A percentile compares a stretch with the other conserved stretches of the same genome.
These are phyloP conservation scores for Brassica carinata DNA, from an alignment of 345 rosid genomes.

Conservation along the genomic window DNA sequence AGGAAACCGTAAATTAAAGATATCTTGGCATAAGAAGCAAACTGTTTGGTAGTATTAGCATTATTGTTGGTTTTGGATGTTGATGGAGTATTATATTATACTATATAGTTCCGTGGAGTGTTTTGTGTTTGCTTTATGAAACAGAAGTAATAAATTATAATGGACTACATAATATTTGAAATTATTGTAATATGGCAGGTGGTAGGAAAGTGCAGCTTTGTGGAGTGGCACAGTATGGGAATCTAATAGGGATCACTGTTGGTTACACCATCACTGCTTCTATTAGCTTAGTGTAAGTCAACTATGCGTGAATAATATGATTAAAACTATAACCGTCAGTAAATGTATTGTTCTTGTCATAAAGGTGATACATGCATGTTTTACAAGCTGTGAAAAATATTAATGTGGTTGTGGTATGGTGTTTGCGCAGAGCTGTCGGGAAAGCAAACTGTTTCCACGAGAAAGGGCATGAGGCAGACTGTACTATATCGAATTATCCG, in stretches of 20 bases:
- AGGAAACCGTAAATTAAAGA: slow-evolving; percentile 6
- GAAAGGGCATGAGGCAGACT: background rate
- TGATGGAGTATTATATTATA: background rate
- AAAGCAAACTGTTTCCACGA: background rate
- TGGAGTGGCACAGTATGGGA: slow-evolving; percentile 78
- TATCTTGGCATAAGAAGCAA: slow-evolving; percentile 27
- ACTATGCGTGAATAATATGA: background rate
- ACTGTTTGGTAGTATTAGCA: slow-evolving; percentile 29
- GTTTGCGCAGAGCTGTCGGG: background rate
- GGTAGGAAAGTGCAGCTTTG: slow-evolving; percentile 61
- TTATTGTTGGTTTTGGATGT: slow-evolving; percentile 31
- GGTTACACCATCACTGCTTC: slow-evolving; percentile 96
- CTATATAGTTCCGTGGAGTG: slow-evolving; percentile 29
- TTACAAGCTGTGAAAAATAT: background rate
- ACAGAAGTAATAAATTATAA: slow-evolving; percentile 18
- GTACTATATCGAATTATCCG: background rate
- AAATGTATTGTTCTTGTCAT: background rate
- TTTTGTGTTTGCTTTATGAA: slow-evolving; percentile 36
- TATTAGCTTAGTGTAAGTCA: slow-evolving; percentile 87
- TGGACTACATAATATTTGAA: background rate
- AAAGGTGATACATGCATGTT: background rate
- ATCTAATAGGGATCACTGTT: slow-evolving; percentile 63
- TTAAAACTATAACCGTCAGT: background rate
- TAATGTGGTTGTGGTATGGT: background rate
- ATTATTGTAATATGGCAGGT: slow-evolving; percentile 41